Conservation (phyloP, 768 basidiomycete species). For the Mycena pura region DNA sequence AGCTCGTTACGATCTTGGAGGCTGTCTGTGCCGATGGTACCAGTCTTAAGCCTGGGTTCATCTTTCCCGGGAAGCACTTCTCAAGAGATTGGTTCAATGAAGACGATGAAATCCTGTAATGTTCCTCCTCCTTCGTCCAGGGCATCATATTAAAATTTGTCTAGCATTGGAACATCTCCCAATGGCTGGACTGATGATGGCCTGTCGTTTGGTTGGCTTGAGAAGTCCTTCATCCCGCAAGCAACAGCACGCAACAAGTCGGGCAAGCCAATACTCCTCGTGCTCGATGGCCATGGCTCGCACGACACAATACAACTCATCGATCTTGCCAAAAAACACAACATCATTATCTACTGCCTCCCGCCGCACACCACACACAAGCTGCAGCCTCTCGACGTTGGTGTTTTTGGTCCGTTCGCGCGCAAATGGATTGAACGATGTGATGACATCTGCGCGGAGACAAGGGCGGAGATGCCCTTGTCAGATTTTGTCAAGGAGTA, state of each 20-base stretch:
- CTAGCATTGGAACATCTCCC: conserved; percentile 39
- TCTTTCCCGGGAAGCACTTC: background rate
- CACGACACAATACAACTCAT: conserved; percentile 38
- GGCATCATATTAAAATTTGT: conserved; percentile 15
- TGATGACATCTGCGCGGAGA: conserved; percentile 26
- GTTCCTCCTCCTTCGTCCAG: background rate
- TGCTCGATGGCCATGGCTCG: conserved; percentile 52
- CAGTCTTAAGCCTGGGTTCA: background rate
- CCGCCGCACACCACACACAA: too few relatives aligned
- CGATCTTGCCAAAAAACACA: conserved; percentile 33
- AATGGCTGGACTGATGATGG: conserved; percentile 52
- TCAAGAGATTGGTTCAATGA: conserved; percentile 33
- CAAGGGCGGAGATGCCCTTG: conserved; percentile 30
- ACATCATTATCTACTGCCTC: conserved; percentile 41
- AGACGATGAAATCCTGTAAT: conserved; percentile 27
- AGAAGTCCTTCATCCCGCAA: conserved; percentile 44
- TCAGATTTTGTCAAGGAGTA: conserved; percentile 38
- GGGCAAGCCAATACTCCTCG: conserved; percentile 43
- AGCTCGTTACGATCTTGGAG: background rate
- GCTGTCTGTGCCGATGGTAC: background rate
- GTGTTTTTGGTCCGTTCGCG: too few relatives aligned
- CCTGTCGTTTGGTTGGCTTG: conserved; percentile 45
- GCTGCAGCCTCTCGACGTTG: too few relatives aligned
- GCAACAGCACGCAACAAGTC: conserved; percentile 32
- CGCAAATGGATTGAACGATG: conserved; percentile 36